phyloP scores from a whole-genome alignment of 352 stramenopile species.

The Phytophthora citrophthora region DNA sequence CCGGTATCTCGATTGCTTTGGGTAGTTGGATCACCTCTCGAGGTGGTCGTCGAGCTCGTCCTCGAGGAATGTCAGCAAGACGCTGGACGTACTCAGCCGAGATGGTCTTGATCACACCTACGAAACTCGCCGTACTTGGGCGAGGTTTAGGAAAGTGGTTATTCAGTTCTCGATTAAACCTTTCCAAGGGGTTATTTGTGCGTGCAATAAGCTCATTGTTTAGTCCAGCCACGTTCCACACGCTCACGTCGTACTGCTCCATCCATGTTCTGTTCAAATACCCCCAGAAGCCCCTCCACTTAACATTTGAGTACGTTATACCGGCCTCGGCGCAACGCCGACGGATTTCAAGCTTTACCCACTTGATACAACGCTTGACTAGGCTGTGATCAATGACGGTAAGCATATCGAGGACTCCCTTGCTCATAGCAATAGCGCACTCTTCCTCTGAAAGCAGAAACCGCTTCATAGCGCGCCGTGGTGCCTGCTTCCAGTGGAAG shows the following conservation, averaged over 20 bases:
- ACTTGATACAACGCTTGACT: conserved; percentile 3
- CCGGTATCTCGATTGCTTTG: too few species aligned
- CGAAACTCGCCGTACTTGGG: too few species aligned
- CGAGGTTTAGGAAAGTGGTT: too few species aligned
- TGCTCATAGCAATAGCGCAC: neutral
- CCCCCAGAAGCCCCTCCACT: neutral
- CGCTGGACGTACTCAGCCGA: too few species aligned
- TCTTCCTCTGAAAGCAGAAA: neutral
- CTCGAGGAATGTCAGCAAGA: too few species aligned
- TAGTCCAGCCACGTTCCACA: too few species aligned
- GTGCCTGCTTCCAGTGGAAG: neutral
- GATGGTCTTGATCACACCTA: too few species aligned
- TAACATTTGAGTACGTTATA: neutral
- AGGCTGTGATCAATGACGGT: conserved; percentile 2
- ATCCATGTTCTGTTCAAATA: neutral
- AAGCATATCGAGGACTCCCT: conserved; percentile 2
- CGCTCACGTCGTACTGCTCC: neutral
- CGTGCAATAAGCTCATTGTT: too few species aligned
- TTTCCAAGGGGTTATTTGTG: too few species aligned
- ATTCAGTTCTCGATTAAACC: too few species aligned
- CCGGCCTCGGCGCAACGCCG: neutral
- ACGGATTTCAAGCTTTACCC: conserved; percentile 1
- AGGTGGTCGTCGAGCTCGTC: too few species aligned
- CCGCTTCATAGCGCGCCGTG: neutral
- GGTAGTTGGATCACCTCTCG: too few species aligned